A percentile compares a stretch with the other conserved stretches of the same genome.
These are phyloP conservation scores for Pythium pyrilobum DNA, from an alignment of 352 stramenopile genomes.

Conservation along the genomic window DNA sequence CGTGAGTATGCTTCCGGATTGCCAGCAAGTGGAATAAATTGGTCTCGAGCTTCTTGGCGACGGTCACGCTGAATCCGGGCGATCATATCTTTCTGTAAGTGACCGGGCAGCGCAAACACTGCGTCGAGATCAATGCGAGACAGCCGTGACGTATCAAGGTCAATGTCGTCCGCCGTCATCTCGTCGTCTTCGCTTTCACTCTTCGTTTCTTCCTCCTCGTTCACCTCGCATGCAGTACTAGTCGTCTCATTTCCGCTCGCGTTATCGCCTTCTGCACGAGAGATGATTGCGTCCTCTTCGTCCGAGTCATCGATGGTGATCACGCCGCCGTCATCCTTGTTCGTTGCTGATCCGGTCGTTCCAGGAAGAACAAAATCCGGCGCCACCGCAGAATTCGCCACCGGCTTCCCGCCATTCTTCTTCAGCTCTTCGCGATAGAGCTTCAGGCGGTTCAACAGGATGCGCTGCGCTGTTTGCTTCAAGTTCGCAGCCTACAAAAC, in stretches of 20 bases:
- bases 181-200: constrained; percentile 23
- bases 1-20: constrained; percentile 93
- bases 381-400: constrained; percentile 33
- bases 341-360: background rate
- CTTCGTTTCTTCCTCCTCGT: constrained; percentile 14
- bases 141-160: constrained; percentile 45
- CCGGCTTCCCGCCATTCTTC: constrained; percentile 35
- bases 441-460: constrained; percentile 91
- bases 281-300: constrained; percentile 14
- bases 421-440: constrained; percentile 61
- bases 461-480: constrained; percentile 90
- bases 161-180: constrained; percentile 58
- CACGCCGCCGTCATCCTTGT: constrained; percentile 4
- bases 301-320: constrained; percentile 18
- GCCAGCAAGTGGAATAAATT: constrained; percentile 94
- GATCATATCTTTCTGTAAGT: constrained; percentile 92
- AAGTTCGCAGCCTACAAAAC: constrained; percentile 63
- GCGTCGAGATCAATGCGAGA: constrained; percentile 78
- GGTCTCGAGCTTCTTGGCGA: constrained; percentile 84
- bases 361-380: constrained; percentile 48
- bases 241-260: background rate
- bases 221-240: background rate
- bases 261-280: background rate
- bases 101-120: constrained; percentile 84
- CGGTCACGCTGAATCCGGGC: constrained; percentile 83